Conservation (phyloP, 2,329 filamentous ascomycete genomes). For the Ophiobolus disseminans region DNA sequence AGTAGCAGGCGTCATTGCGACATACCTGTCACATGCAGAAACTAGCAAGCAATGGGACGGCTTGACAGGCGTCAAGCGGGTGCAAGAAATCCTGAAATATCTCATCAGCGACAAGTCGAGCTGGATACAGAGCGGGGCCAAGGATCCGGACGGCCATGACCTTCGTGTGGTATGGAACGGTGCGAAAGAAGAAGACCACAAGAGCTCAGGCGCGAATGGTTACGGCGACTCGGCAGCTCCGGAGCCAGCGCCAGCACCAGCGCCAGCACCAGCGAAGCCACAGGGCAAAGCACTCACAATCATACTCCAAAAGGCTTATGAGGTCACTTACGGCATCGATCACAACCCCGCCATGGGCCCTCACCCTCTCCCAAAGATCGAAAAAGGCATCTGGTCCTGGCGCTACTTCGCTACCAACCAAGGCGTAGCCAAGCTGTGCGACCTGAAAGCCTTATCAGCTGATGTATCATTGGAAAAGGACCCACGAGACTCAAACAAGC, state of each 20-base stretch:
- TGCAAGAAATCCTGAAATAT: background rate
- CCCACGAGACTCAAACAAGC: background rate
- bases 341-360: background rate
- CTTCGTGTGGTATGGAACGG: conserved; percentile 1
- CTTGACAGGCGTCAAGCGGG: background rate
- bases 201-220: background rate
- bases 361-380: background rate
- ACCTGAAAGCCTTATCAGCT: background rate
- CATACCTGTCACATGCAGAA: conserved; percentile 2
- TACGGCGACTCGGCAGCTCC: background rate
- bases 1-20: background rate
- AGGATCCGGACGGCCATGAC: background rate
- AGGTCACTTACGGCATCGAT: background rate
- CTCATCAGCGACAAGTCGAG: background rate
- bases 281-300: background rate
- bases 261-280: background rate
- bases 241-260: background rate
- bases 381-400: background rate
- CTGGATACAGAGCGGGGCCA: background rate
- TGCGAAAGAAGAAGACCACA: conserved; percentile 1
- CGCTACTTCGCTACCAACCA: background rate
- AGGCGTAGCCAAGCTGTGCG: background rate
- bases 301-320: background rate
- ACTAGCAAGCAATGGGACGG: background rate
- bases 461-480: background rate